Evolutionary conservation across 2,329 filamentous ascomycete genomes (phyloP).

Genomic region (Aspergillus versicolor): DNA sequence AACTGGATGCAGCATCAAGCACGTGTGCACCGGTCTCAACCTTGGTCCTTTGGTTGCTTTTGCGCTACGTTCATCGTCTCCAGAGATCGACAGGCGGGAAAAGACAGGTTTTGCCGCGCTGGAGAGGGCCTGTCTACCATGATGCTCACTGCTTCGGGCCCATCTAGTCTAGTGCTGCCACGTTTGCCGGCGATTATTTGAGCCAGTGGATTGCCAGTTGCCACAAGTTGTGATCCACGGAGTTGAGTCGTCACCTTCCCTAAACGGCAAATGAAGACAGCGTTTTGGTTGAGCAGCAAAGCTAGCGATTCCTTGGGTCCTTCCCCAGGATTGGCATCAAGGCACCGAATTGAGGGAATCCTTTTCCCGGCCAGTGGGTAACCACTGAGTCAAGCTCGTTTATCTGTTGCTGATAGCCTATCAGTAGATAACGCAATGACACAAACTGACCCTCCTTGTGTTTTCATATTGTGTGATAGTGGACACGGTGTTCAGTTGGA

Average conservation of each 20-base stretch:
- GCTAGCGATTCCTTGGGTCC: background rate
- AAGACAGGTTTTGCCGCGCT: no score
- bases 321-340: conserved; percentile 8
- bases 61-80: no score
- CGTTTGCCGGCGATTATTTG: conserved; percentile 1
- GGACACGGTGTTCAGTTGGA: conserved; percentile 15
- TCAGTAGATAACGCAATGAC: background rate
- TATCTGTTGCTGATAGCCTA: background rate
- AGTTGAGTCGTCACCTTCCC: background rate
- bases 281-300: no score
- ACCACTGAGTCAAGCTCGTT: background rate
- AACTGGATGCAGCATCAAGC: conserved; percentile 9
- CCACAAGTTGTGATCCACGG: background rate
- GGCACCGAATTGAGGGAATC: background rate
- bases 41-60: background rate
- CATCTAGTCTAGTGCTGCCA: no score
- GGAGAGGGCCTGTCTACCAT: no score
- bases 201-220: background rate
- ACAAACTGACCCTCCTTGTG: background rate
- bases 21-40: conserved; percentile 5
- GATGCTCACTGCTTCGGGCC: no score
- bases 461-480: background rate
- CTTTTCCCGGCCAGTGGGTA: background rate
- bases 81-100: no score
- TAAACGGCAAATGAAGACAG: conserved; percentile 4